These are phyloP conservation scores for Teratosphaeria gauchensis DNA, from an alignment of 2,329 filamentous ascomycete species.

Conservation along the genomic window DNA sequence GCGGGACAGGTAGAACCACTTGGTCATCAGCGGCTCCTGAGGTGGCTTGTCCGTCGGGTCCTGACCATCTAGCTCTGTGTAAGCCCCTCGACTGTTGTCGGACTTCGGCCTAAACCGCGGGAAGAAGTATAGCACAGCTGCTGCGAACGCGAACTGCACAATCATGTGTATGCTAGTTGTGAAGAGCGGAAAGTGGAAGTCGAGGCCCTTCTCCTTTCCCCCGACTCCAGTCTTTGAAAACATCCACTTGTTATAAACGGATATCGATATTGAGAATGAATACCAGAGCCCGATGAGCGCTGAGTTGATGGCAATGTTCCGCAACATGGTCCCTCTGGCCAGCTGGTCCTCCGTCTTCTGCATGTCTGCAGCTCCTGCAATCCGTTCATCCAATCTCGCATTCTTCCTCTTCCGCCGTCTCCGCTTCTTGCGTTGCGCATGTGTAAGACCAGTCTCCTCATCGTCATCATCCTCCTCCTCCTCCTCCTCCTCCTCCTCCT, in stretches of 20 bases:
- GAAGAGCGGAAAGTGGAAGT: slow-evolving; percentile 92
- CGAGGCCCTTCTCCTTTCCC: slow-evolving; percentile 51
- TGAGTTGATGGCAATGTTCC: slow-evolving; percentile 62
- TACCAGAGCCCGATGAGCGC: slow-evolving; percentile 79
- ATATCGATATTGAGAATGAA: slow-evolving; percentile 85
- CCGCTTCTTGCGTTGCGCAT: slow-evolving; percentile 54
- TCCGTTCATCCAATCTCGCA: slow-evolving; percentile 59
- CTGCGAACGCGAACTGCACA: slow-evolving; percentile 78
- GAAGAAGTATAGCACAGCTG: slow-evolving; percentile 67
- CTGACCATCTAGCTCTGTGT: slow-evolving; percentile 5
- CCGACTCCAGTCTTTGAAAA: slow-evolving; percentile 51
- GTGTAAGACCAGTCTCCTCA: slow-evolving; percentile 79
- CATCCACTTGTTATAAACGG: slow-evolving; percentile 99
- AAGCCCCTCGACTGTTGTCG: not conserved
- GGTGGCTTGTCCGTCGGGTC: slow-evolving; percentile 6
- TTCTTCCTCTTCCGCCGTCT: slow-evolving; percentile 55
- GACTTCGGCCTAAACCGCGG: slow-evolving; percentile 66
- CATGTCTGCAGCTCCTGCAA: slow-evolving; percentile 44
- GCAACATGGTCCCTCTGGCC: slow-evolving; percentile 64
- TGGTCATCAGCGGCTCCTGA: slow-evolving; percentile 58
- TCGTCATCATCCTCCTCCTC: slow-evolving; percentile 61
- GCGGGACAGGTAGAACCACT: slow-evolving; percentile 81
- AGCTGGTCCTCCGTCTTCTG: slow-evolving; percentile 53
- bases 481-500: slow-evolving; percentile 45
- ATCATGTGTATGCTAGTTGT: slow-evolving; percentile 93